A percentile compares a stretch with the other conserved stretches of the same genome.
phyloP scores from a whole-genome alignment of 257 asterid genomes.

The Nicotiana otophora region DNA sequence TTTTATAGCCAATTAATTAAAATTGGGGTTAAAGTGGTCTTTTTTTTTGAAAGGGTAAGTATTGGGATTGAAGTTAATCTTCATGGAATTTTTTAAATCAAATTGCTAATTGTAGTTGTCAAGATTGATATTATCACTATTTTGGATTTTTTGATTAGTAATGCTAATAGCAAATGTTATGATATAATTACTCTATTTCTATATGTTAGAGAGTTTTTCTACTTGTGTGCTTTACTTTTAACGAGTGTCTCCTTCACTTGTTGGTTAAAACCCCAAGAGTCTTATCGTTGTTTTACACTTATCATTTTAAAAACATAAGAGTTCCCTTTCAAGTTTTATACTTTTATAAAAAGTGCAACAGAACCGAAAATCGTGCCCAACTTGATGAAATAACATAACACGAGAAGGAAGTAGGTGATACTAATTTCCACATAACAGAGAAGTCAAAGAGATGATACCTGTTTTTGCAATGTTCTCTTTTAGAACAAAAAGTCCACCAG shows the following conservation, averaged over 20 bases:
- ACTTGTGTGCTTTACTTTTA: neutral
- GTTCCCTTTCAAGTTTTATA: neutral
- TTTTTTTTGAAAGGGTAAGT: neutral
- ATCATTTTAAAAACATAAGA: neutral
- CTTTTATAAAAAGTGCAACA: neutral
- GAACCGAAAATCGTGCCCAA: neutral
- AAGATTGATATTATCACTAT: too few relatives aligned
- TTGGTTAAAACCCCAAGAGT: neutral
- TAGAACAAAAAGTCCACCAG: constrained; percentile 77
- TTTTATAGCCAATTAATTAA: neutral
- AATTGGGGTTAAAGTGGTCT: too few relatives aligned
- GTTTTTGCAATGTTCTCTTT: constrained; percentile 85
- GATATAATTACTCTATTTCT: neutral
- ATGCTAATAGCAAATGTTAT: neutral
- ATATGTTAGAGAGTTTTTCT: neutral
- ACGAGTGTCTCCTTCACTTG: neutral
- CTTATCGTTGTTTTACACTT: neutral
- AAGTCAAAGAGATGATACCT: constrained; percentile 40
- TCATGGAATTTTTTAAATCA: neutral
- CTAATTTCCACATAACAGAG: neutral
- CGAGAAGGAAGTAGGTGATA: neutral
- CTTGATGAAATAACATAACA: neutral
- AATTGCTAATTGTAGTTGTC: neutral
- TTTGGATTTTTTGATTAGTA: neutral
- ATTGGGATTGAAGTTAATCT: neutral